Conservation (phyloP, 2,329 filamentous ascomycete genomes). For the Juglanconis sp. region DNA sequence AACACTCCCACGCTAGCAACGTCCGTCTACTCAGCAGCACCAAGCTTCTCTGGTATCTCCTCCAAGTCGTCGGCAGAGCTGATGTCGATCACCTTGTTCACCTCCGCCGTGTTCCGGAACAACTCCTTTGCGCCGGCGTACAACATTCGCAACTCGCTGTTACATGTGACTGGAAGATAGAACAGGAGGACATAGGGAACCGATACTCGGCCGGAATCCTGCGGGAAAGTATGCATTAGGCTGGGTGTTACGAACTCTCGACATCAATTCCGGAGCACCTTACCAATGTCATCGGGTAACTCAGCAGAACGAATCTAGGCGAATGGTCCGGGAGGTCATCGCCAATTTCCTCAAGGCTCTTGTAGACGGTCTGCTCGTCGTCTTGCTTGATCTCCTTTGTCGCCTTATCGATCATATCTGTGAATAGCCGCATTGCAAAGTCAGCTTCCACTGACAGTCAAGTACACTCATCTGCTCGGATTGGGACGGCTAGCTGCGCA, state of each 20-base stretch:
- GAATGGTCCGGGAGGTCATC: constrained; percentile 92
- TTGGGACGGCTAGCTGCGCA: constrained; percentile 42
- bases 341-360: constrained; percentile 71
- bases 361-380: constrained; percentile 74
- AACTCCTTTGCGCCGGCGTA: constrained; percentile 96
- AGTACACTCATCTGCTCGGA: constrained; percentile 56
- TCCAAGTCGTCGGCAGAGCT: constrained; percentile 76
- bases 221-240: constrained; percentile 2
- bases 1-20: background rate
- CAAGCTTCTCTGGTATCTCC: constrained; percentile 68
- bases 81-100: constrained; percentile 83
- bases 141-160: constrained; percentile 82
- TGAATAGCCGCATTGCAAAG: background rate
- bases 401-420: constrained; percentile 81
- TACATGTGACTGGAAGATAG: constrained; percentile 90
- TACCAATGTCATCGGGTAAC: constrained; percentile 86
- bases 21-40: constrained; percentile 26
- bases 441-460: constrained; percentile 7
- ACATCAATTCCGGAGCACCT: constrained; percentile 6
- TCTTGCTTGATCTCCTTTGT: constrained; percentile 86
- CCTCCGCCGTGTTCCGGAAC: constrained; percentile 89
- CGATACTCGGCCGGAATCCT: constrained; percentile 79
- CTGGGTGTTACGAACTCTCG: background rate
- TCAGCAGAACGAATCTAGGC: constrained; percentile 84
- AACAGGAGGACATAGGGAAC: constrained; percentile 94